Conservation (phyloP, 106 monocot genomes). For the Allium fistulosum region DNA sequence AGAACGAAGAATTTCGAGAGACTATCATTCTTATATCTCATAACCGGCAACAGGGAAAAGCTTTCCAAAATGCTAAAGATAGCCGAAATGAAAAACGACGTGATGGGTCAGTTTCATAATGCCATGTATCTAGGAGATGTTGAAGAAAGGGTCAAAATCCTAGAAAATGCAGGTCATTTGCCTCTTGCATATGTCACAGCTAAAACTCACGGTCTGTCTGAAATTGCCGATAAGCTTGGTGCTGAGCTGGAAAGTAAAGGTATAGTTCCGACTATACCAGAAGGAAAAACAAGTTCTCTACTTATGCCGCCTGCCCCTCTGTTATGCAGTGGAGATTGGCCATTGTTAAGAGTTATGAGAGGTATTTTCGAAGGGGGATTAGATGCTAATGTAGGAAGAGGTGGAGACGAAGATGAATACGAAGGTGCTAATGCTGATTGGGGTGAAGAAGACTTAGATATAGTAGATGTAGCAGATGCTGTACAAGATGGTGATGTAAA, state of each 20-base stretch:
- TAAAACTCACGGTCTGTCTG: constrained; percentile 57
- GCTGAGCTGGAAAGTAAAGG: constrained; percentile 53
- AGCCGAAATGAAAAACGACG: constrained; percentile 82
- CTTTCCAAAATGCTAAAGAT: constrained; percentile 84
- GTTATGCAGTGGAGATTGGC: constrained; percentile 68
- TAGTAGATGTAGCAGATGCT: constrained; percentile 44
- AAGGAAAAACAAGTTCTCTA: constrained; percentile 46
- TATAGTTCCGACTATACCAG: constrained; percentile 54
- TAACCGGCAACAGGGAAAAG: constrained; percentile 77
- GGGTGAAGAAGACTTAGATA: constrained; percentile 80
- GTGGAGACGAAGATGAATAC: constrained; percentile 52
- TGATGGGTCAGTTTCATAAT: constrained; percentile 98
- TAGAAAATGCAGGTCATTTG: constrained; percentile 78
- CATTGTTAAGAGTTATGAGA: constrained; percentile 72
- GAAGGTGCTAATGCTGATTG: constrained; percentile 56
- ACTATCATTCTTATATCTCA: constrained; percentile 81
- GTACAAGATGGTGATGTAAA: constrained; percentile 41
- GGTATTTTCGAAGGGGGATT: constrained; percentile 82
- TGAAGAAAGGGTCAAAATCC: constrained; percentile 63
- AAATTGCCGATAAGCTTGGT: constrained; percentile 69
- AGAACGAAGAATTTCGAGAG: constrained; percentile 91
- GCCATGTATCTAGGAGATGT: constrained; percentile 85
- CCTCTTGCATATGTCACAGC: constrained; percentile 86
- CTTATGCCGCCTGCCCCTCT: constrained; percentile 72
- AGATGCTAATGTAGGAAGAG: constrained; percentile 42